Evolutionary conservation across 1,284 basidiomycete genomes (phyloP), one percentile per base, ranked within the genome.

Genomic region (Ceratorhiza oryzae-sativae): DNA sequence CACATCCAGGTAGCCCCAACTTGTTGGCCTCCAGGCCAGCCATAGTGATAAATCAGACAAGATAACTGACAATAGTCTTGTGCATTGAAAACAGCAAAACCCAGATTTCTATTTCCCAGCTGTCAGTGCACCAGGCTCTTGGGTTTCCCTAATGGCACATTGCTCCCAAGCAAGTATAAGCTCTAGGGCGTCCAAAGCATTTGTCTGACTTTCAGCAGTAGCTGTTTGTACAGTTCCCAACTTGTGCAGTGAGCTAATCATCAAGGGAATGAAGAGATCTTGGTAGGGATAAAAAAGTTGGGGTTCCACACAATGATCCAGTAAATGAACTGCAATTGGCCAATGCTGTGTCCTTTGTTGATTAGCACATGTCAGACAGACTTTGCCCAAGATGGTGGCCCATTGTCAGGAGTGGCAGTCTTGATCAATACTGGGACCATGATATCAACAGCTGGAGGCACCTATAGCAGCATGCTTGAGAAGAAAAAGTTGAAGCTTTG

Each of bases 201-300:
- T 82, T 39, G 90, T 82, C 42, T 95, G 90, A 25, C 93, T 90
- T 77, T 99, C 97, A 34, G 85, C 80, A n/a, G 87, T 91, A 3
- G 93, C 88, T 12, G 67, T 70, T 23, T 70, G 67, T 6, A 70
- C 45, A 10, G 71, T 70, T 25, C 95, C 95, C 20, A 99, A 86
- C 80, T 95, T 97, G 70, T 87, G 87, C 72, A 99, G 84, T 41
- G 92, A 93, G 78, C 93, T 93, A 73, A 96, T 93, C 82, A 99
- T 95, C 78, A 97, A 93, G 0, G 95, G 93, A n/a, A 99, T 88
- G 80, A 99, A 99, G 39, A 98, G 84, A 15, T 94, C 92, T 51
- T 97, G 91, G 74, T 95, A 93, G 61, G 93, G 90, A 83, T 93
- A 99, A 84, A 99, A 4, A 98, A 85, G 71, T 95, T 88, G 0